Evolutionary conservation across 495 filamentous ascomycete genomes (phyloP), one percentile per base, ranked within the genome.

Genomic region (Penicillium crystallinum): DNA sequence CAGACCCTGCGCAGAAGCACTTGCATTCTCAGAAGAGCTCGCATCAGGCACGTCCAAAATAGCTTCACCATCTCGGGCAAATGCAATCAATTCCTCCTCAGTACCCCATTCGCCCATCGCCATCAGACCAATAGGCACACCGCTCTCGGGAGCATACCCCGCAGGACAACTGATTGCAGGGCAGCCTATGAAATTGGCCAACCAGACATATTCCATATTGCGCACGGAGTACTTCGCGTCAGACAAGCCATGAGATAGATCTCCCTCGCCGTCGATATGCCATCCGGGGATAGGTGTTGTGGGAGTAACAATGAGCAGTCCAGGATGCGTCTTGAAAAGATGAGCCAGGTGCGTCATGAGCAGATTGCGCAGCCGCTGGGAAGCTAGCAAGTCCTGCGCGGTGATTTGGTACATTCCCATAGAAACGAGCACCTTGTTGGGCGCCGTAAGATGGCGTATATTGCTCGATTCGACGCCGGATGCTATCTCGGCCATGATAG

Each of bases 151-250:
- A 17, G 69, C 79, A 70, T 89, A 93, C 0, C 90, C 92, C 1
- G 85, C 86, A 0, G 92, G 92, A 38, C 83, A 78, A 38, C 61
- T 84, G n/a, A 96, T 82, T 8, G 87, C 81, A 0, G 92, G 92
- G 55, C 84, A 86, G 0, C 92, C 92, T 1, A 70, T 80, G 53
- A 88, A 85, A 61, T 97, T 97, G 6, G 92, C 89, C 39, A 92
- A 64, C 82, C 87, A 96, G 25, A 85, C 86, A 70, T 90, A 97
- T 70, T 85, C 83, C 90, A 96, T 96, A 62, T 81, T 91, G 21
- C 83, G 72, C 4, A 96, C 71, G 11, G 81, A 84, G 53, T 63
- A 71, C 61, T 90, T 89, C 1, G 79, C 86, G 66, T 97, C 86
- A 14, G 76, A 84, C 46, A 90, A 70, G 1, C 92, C 92, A 36